phyloP scores from a whole-genome alignment of 2,329 filamentous ascomycete species.

The Penicillium sp. region DNA sequence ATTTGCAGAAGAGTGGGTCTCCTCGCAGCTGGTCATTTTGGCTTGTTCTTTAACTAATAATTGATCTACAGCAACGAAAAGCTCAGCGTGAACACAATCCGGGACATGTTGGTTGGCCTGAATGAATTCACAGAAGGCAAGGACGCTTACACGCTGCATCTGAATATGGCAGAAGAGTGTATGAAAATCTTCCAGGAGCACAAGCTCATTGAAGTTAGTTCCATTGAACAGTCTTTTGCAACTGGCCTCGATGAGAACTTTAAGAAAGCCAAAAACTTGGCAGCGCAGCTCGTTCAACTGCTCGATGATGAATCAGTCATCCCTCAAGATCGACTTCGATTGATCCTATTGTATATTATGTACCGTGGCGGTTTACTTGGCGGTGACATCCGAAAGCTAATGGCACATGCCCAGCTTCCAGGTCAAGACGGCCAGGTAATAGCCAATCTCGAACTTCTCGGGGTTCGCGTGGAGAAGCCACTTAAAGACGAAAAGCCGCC shows the following conservation, averaged over 20 bases:
- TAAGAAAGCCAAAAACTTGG: slow-evolving; percentile 84
- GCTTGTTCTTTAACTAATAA: slow-evolving; percentile 12
- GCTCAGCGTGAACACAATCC: slow-evolving; percentile 84
- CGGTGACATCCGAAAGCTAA: slow-evolving; percentile 81
- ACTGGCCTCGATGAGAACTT: slow-evolving; percentile 93
- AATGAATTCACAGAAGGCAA: slow-evolving; percentile 96
- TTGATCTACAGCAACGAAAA: slow-evolving; percentile 58
- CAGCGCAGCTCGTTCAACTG: slow-evolving; percentile 82
- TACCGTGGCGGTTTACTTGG: slow-evolving; percentile 83
- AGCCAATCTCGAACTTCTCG: slow-evolving; percentile 76
- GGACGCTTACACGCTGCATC: slow-evolving; percentile 88
- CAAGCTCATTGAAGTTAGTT: slow-evolving; percentile 84
- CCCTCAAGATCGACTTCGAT: slow-evolving; percentile 74
- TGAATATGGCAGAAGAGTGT: slow-evolving; percentile 96
- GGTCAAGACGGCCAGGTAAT: slow-evolving; percentile 73
- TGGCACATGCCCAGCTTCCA: slow-evolving; percentile 80
- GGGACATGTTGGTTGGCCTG: slow-evolving; percentile 93
- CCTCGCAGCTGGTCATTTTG: neutral
- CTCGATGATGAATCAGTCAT: slow-evolving; percentile 79
- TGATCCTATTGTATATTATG: slow-evolving; percentile 83
- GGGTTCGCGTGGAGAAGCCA: slow-evolving; percentile 70
- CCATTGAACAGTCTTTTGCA: slow-evolving; percentile 85
- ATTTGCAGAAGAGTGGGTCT: slow-evolving; percentile 70
- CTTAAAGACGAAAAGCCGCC: slow-evolving; percentile 77
- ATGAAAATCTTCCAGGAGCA: slow-evolving; percentile 89